Conservation (phyloP, 129 eudicot species). For the Lactuca sativa region DNA sequence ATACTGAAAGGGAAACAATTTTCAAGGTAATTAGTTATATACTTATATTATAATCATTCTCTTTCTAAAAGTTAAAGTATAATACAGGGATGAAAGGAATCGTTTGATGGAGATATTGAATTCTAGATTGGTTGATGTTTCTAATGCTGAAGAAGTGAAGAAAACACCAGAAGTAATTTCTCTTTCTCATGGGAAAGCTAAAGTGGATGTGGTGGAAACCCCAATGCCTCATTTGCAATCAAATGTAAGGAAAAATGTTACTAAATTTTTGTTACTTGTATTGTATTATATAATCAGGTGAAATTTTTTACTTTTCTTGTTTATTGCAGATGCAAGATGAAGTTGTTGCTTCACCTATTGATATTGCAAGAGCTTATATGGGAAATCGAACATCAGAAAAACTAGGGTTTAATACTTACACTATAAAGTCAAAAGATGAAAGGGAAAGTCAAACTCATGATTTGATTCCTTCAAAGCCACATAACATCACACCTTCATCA, state of each 20-base stretch:
- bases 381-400: conserved; percentile 57
- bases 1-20: conserved; percentile 68
- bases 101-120: conserved; percentile 72
- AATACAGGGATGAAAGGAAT: conserved; percentile 70
- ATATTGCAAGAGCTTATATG: conserved; percentile 93
- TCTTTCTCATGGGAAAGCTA: conserved; percentile 38
- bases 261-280: background rate
- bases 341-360: conserved; percentile 80
- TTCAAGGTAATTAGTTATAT: conserved; percentile 52
- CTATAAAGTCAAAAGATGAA: conserved; percentile 33
- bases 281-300: background rate
- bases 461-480: conserved; percentile 40
- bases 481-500: conserved; percentile 50
- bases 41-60: background rate
- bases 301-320: no score
- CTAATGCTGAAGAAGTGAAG: conserved; percentile 45
- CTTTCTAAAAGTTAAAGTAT: conserved; percentile 1
- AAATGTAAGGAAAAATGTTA: conserved; percentile 40
- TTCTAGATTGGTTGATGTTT: conserved; percentile 54
- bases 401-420: conserved; percentile 45
- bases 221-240: conserved; percentile 45
- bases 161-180: conserved; percentile 26
- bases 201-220: conserved; percentile 32
- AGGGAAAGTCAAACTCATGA: conserved; percentile 35
- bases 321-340: conserved; percentile 65